Percentiles rank a stretch among this genome's conserved stretches.
Conservation (phyloP, 108 stramenopile genomes). For the Cyclotella choctawhatcheeana region DNA sequence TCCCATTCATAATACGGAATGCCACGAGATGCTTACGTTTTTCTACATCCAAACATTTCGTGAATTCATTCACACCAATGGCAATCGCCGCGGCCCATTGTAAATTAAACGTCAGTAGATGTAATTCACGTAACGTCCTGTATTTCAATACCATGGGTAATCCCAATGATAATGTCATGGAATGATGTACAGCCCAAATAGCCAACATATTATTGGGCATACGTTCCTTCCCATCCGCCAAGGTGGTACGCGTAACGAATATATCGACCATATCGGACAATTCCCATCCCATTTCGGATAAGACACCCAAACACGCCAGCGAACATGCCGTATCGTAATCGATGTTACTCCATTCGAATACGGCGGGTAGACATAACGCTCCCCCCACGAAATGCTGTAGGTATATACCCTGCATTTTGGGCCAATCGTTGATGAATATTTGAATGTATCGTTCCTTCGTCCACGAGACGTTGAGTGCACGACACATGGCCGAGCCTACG, state of each 20-base stretch:
- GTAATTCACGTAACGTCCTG: conserved; percentile 17
- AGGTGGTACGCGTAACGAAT: conserved; percentile 23
- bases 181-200: conserved; percentile 33
- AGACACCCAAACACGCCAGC: conserved; percentile 37
- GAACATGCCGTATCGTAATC: conserved; percentile 14
- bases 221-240: conserved; percentile 22
- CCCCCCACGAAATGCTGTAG: conserved; percentile 43
- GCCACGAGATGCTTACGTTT: conserved; percentile 9
- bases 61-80: conserved; percentile 31
- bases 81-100: conserved; percentile 41
- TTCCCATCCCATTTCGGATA: conserved; percentile 50
- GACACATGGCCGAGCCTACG: conserved; percentile 24
- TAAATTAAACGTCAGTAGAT: conserved; percentile 31
- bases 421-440: conserved; percentile 28
- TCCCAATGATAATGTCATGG: conserved; percentile 29
- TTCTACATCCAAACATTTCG: conserved; percentile 28
- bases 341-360: conserved; percentile 16
- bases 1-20: conserved; percentile 30
- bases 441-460: conserved; percentile 32
- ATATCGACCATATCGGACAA: conserved; percentile 31
- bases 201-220: conserved; percentile 25
- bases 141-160: conserved; percentile 37
- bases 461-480: conserved; percentile 26
- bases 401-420: conserved; percentile 32
- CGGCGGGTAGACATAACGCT: conserved; percentile 35